Evolutionary conservation across 495 filamentous ascomycete genomes (phyloP).

Genomic region (Penicillium angulare): DNA sequence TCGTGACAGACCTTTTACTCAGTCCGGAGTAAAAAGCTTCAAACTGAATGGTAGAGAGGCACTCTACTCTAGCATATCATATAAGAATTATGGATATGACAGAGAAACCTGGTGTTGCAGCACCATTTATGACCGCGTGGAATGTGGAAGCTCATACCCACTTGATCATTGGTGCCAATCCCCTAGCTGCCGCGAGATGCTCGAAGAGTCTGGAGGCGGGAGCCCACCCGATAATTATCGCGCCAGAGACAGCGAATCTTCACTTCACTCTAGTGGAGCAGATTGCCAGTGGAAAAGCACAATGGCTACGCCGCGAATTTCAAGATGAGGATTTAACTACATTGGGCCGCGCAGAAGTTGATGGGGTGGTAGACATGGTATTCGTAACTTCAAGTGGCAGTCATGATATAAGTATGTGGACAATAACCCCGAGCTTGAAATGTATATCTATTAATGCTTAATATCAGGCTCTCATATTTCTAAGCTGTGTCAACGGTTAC

Average conservation of each 20-base stretch:
- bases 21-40: conserved; percentile 7
- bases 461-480: conserved; percentile 66
- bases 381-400: conserved; percentile 73
- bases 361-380: conserved; percentile 80
- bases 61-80: conserved; percentile 16
- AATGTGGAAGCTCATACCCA: conserved; percentile 77
- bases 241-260: conserved; percentile 58
- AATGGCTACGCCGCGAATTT: conserved; percentile 71
- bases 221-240: conserved; percentile 81
- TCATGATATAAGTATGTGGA: conserved; percentile 48
- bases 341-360: conserved; percentile 77
- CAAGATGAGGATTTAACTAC: conserved; percentile 70
- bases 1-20: conserved; percentile 24
- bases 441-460: background rate
- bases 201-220: conserved; percentile 80
- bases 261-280: conserved; percentile 73
- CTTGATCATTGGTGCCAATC: conserved; percentile 80
- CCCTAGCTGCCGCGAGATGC: conserved; percentile 81
- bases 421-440: background rate
- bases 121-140: conserved; percentile 70
- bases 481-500: conserved; percentile 67
- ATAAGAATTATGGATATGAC: conserved; percentile 36
- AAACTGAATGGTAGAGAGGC: conserved; percentile 14
- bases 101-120: conserved; percentile 16
- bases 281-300: conserved; percentile 67